Conservation (phyloP, 1,284 basidiomycete species). For the Ceratobasidium sp. region DNA sequence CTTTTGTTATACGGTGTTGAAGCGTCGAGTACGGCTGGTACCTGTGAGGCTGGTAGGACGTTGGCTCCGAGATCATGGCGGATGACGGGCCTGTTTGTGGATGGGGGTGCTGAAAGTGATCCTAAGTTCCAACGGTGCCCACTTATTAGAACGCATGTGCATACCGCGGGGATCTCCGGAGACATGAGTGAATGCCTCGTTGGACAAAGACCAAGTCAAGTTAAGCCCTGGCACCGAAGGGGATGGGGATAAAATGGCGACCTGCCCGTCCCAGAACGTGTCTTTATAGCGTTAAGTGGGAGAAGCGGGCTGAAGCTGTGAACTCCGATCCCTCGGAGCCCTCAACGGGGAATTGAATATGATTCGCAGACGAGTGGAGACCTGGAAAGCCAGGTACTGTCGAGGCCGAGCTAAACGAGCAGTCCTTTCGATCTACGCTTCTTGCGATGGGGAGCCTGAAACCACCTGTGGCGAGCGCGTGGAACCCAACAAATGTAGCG, state of each 20-base stretch:
- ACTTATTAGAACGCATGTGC: constrained; percentile 39
- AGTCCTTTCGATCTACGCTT: constrained; percentile 42
- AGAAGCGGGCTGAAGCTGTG: constrained; percentile 41
- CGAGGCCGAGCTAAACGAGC: constrained; percentile 45
- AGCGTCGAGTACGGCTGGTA: constrained; percentile 80
- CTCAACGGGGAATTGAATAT: constrained; percentile 45
- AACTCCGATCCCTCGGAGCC: constrained; percentile 41
- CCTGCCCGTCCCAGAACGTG: constrained; percentile 31
- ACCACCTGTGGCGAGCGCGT: constrained; percentile 40
- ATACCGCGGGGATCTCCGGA: constrained; percentile 44
- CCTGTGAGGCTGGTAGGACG: constrained; percentile 50
- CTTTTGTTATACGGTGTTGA: constrained; percentile 82
- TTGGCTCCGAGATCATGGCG: constrained; percentile 30
- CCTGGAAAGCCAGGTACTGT: constrained; percentile 45
- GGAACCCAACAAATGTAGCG: constrained; percentile 43
- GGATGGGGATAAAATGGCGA: constrained; percentile 41
- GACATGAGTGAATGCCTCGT: constrained; percentile 42
- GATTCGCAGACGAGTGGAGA: constrained; percentile 44
- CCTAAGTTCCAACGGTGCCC: constrained; percentile 6
- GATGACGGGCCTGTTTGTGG: constrained; percentile 28
- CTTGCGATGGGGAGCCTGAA: constrained; percentile 38
- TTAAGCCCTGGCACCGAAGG: constrained; percentile 44
- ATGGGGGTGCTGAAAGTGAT: constrained; percentile 36
- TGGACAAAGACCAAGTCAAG: constrained; percentile 31
- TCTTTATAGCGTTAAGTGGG: constrained; percentile 41